Conservation (phyloP, 1,139 yeast genomes). For the Yamadazyma jaroonii region DNA sequence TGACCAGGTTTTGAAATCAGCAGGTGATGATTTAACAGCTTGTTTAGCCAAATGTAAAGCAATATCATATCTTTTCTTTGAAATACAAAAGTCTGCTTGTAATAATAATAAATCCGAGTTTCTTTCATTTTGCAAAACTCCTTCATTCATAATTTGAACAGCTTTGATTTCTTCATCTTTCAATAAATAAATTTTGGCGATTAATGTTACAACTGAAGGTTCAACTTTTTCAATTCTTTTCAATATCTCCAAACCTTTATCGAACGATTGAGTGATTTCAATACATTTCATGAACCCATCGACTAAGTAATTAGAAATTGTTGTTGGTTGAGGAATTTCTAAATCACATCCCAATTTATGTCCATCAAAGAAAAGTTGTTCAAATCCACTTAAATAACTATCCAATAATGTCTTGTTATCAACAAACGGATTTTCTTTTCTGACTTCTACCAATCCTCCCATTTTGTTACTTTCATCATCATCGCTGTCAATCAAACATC, state of each 20-base stretch:
- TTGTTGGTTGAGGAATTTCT: conserved; percentile 69
- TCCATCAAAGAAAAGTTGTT: conserved; percentile 65
- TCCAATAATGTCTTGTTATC: conserved; percentile 45
- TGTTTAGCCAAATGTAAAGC: conserved; percentile 73
- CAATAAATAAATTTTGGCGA: conserved; percentile 49
- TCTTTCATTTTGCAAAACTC: conserved; percentile 55
- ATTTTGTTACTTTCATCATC: conserved; percentile 54
- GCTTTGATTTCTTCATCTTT: conserved; percentile 81
- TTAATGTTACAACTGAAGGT: conserved; percentile 54
- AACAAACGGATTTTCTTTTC: conserved; percentile 55
- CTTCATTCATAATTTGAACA: conserved; percentile 60
- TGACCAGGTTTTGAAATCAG: conserved; percentile 85
- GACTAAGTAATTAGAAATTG: conserved; percentile 69
- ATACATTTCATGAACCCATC: conserved; percentile 69
- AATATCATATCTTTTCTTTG: conserved; percentile 62
- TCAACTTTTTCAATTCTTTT: conserved; percentile 39
- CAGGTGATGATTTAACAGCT: conserved; percentile 79
- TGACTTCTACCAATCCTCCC: conserved; percentile 52
- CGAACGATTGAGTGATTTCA: conserved; percentile 62
- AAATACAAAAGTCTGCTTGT: conserved; percentile 72
- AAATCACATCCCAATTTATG: conserved; percentile 61
- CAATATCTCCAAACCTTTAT: conserved; percentile 56
- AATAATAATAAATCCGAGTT: conserved; percentile 58
- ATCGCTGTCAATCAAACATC: conserved; percentile 69
- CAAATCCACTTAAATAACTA: conserved; percentile 58